phyloP scores from a whole-genome alignment of 148 eudicot species.

The Pharnaceum exiguum region DNA sequence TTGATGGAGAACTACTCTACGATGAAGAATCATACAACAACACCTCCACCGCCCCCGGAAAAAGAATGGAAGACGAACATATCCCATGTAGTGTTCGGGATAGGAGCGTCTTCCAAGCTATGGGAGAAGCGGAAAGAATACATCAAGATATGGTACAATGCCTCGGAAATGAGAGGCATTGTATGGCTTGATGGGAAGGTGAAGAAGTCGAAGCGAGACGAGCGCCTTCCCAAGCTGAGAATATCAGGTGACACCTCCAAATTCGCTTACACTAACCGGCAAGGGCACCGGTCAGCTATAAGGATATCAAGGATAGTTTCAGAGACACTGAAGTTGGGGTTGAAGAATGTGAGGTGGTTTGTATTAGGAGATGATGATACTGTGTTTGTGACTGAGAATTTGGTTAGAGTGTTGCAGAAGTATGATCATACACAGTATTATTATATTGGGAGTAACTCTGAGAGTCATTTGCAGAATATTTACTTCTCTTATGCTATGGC shows the following conservation, averaged over 20 bases:
- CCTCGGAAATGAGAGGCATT: constrained; percentile 47
- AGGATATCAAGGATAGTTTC: constrained; percentile 78
- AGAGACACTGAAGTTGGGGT: constrained; percentile 55
- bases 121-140: constrained; percentile 71
- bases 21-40: background rate
- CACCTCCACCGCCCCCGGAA: background rate
- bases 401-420: constrained; percentile 51
- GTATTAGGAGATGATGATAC: constrained; percentile 93
- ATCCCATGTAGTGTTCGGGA: constrained; percentile 73
- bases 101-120: constrained; percentile 71
- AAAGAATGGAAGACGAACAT: constrained; percentile 31
- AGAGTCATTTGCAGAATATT: constrained; percentile 79
- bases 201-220: constrained; percentile 2
- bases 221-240: constrained; percentile 38
- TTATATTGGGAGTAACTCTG: constrained; percentile 74
- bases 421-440: constrained; percentile 70
- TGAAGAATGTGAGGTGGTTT: constrained; percentile 66
- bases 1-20: too few species aligned
- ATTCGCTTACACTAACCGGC: constrained; percentile 52
- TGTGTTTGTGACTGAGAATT: constrained; percentile 70
- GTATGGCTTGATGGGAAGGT: constrained; percentile 72
- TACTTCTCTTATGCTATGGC: constrained; percentile 90
- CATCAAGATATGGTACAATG: constrained; percentile 81
- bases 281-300: constrained; percentile 86
- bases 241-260: constrained; percentile 58